phyloP scores from a whole-genome alignment of 306 rosid genomes.

The Quercus robur region DNA sequence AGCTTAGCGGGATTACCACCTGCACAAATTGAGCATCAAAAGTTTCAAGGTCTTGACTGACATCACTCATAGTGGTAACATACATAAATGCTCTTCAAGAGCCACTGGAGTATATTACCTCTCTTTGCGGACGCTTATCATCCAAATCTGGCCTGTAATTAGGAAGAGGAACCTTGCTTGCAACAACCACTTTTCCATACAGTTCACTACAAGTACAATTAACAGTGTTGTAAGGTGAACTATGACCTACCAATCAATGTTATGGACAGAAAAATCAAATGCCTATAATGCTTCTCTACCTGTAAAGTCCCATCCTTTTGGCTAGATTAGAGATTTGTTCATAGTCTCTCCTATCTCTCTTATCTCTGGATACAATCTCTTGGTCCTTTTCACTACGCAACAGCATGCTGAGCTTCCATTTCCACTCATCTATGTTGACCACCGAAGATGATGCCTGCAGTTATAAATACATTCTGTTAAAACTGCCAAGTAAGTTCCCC shows the following conservation, averaged over 20 bases:
- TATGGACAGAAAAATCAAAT: not conserved
- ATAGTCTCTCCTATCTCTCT: conserved; percentile 87
- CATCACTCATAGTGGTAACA: not conserved
- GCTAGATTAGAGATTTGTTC: conserved; percentile 94
- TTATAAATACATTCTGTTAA: conserved; percentile 21
- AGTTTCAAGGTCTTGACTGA: conserved; percentile 7
- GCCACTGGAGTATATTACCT: conserved; percentile 48
- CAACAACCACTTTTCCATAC: conserved; percentile 92
- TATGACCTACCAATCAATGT: not conserved
- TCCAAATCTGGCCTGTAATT: conserved; percentile 98
- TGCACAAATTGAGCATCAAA: conserved; percentile 24
- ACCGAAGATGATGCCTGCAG: conserved; percentile 83
- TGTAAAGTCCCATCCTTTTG: conserved; percentile 85
- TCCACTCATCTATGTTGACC: conserved; percentile 97
- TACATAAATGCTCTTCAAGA: conserved; percentile 1
- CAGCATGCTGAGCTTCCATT: conserved; percentile 93
- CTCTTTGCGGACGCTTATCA: conserved; percentile 97
- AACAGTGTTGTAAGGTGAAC: conserved; percentile 11
- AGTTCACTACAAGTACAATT: conserved; percentile 44
- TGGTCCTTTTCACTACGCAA: conserved; percentile 79
- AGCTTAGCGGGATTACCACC: conserved; percentile 84
- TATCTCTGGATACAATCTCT: conserved; percentile 85
- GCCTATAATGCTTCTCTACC: conserved; percentile 36
- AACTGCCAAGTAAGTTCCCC: not conserved
- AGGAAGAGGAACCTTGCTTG: conserved; percentile 96